A percentile compares a stretch with the other conserved stretches of the same genome.
phyloP scores from a whole-genome alignment of 176 grass and related monocot genomes.

The Musa troglodytarum region DNA sequence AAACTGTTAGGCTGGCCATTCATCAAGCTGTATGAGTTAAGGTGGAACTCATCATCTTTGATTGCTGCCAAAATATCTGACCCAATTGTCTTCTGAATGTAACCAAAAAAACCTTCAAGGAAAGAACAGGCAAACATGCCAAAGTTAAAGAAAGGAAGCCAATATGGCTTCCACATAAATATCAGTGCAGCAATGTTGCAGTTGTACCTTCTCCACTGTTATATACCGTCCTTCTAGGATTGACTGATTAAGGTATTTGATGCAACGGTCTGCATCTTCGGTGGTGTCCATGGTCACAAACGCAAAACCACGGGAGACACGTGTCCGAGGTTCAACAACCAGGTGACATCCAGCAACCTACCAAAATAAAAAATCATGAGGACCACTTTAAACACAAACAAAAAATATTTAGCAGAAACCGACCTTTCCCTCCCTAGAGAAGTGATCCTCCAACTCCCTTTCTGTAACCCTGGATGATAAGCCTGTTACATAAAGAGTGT shows the following conservation, averaged over 20 bases:
- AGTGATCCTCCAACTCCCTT: constrained; percentile 57
- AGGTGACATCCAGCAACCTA: constrained; percentile 59
- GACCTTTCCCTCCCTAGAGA: constrained; percentile 69
- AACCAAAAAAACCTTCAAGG: constrained; percentile 13
- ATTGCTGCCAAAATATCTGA: constrained; percentile 29
- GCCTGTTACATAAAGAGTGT: constrained; percentile 76
- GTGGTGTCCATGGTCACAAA: constrained; percentile 79
- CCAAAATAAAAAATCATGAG: not conserved
- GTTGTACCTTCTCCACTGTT: constrained; percentile 82
- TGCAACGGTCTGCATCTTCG: constrained; percentile 50
- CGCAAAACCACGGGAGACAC: constrained; percentile 82
- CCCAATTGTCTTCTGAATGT: constrained; percentile 19
- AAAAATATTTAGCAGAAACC: not conserved
- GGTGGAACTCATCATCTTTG: constrained; percentile 19
- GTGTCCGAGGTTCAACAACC: constrained; percentile 71
- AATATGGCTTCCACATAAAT: not conserved
- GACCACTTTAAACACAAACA: not conserved
- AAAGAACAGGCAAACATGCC: not conserved
- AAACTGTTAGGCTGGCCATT: constrained; percentile 23
- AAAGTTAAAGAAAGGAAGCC: not conserved
- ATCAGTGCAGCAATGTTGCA: not conserved
- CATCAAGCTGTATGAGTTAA: constrained; percentile 21
- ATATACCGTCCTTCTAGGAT: constrained; percentile 81
- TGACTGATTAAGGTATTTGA: constrained; percentile 75
- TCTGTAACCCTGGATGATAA: constrained; percentile 70